A percentile compares a stretch with the other conserved stretches of the same genome.
Evolutionary conservation across 345 rosid genomes (phyloP).

Genomic region (Acer saccharum): DNA sequence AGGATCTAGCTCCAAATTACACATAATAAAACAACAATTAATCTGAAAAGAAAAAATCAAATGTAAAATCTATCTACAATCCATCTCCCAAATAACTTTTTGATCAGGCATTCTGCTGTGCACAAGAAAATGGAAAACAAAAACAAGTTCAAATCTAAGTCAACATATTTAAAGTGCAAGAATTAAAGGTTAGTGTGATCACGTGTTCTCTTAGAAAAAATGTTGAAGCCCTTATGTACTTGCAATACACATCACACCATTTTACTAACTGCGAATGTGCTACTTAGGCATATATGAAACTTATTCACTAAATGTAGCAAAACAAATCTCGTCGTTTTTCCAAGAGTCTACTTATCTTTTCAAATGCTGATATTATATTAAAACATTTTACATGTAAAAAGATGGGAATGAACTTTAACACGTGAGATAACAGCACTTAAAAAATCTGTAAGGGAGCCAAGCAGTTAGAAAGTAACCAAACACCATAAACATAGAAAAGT

Average conservation of each 20-base stretch:
- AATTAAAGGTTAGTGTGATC: neutral
- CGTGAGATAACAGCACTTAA: no score
- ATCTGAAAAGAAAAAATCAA: no score
- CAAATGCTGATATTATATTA: neutral
- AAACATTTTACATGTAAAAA: no score
- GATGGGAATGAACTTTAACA: no score
- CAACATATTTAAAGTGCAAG: neutral
- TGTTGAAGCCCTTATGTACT: neutral
- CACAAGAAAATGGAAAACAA: neutral
- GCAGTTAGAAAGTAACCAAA: no score
- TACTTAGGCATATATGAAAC: neutral
- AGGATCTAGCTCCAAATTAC: no score
- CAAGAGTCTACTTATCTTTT: neutral
- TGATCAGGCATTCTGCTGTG: neutral
- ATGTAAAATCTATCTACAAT: no score
- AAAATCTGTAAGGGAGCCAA: no score
- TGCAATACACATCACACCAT: constrained; percentile 1
- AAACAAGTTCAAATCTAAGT: neutral
- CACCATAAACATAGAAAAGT: no score
- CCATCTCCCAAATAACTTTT: no score
- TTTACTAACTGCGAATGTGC: neutral
- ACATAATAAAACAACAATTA: no score
- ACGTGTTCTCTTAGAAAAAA: neutral
- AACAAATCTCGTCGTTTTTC: neutral
- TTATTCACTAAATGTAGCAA: neutral